phyloP scores from a whole-genome alignment of 2,329 filamentous ascomycete species.

The Pyricularia pennisetigena region DNA sequence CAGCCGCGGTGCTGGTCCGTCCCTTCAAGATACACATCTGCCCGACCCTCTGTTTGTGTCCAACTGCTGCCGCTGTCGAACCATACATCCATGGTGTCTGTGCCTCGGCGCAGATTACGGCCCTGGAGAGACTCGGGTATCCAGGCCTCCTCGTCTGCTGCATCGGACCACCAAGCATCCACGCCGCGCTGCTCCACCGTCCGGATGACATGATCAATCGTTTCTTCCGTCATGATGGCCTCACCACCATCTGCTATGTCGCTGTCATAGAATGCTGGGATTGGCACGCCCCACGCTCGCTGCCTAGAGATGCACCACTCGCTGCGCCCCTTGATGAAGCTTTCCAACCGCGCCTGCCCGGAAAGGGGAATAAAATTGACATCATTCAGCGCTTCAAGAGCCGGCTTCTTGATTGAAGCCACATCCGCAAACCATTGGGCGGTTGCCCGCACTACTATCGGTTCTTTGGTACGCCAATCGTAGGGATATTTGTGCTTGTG shows the following conservation, averaged over 20 bases:
- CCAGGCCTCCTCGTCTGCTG: conserved; percentile 67
- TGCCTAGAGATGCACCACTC: conserved; percentile 99
- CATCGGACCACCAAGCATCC: conserved; percentile 93
- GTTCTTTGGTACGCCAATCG: conserved; percentile 92
- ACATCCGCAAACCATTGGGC: conserved; percentile 98
- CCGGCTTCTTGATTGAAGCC: conserved; percentile 65
- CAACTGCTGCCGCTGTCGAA: conserved; percentile 97
- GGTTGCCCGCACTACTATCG: conserved; percentile 83
- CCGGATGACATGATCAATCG: conserved; percentile 74
- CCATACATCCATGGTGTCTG: conserved; percentile 99
- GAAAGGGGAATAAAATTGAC: conserved; percentile 72
- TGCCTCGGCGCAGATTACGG: conserved; percentile 60
- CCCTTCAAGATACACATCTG: conserved; percentile 88
- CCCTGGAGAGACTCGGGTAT: conserved; percentile 52
- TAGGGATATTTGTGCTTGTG: conserved; percentile 93
- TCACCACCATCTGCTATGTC: conserved; percentile 50
- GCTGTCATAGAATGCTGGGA: conserved; percentile 78
- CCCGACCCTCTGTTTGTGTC: conserved; percentile 47
- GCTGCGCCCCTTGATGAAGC: conserved; percentile 77
- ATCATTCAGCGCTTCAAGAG: conserved; percentile 56
- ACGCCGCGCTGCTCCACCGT: conserved; percentile 69
- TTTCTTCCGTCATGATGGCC: conserved; percentile 69
- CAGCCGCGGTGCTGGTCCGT: conserved; percentile 94
- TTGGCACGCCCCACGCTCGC: conserved; percentile 92
- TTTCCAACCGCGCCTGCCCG: conserved; percentile 66